Base-by-base conservation (phyloP, 2,329 filamentous ascomycete genomes). In the Colletotrichum orchidophilum region DNA sequence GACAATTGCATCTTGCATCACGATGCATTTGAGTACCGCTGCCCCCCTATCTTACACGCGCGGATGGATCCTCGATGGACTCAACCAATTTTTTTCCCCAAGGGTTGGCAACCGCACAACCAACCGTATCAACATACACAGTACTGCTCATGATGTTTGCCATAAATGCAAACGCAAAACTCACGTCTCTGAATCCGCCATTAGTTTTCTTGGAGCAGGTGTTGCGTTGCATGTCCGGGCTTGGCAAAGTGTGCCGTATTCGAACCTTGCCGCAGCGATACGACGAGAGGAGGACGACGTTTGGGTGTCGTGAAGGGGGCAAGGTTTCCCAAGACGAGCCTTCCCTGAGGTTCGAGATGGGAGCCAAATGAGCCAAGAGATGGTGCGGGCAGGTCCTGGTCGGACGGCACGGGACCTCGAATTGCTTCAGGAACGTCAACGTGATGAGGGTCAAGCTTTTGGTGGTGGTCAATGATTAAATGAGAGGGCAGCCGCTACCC, bases 381-480 rank as follows among this genome's bases (percentile, higher is more conserved):
- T 42, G 57, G 29, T 29, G 63, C 63, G 55, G 67, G 68, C 58
- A 59, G 24, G 21, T 39, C 68, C 64, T 60, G 29, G 53, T 35
- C 52, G 39, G 63, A 52, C 33, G 35, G 26, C 62, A 63, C 62
- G 55, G 49, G 54, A 58, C 29, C 33, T 55, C 42, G 35, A 35
- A 42, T 49, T 46, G 46, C 33, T 39, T 42, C 63, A 70, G 62
- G 62, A 70, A 70, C 67, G 62, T 61, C 55, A 70, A 70, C 67
- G 62, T 61, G 62, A 66, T 50, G 62, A 21, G 12, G 66, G 33
- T 21, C 24, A 46, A 55, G 61, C 61, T 62, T 42, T 54, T 70
- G 61, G 39, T 46, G 39, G 39, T 46, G 39, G 39, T 46, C 39
- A 46, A 15, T 46, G 39, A 18, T 46, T 18, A 46, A 46, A 7